Base-by-base conservation (phyloP, 257 asterid genomes). In the Knoxia roxburghii region DNA sequence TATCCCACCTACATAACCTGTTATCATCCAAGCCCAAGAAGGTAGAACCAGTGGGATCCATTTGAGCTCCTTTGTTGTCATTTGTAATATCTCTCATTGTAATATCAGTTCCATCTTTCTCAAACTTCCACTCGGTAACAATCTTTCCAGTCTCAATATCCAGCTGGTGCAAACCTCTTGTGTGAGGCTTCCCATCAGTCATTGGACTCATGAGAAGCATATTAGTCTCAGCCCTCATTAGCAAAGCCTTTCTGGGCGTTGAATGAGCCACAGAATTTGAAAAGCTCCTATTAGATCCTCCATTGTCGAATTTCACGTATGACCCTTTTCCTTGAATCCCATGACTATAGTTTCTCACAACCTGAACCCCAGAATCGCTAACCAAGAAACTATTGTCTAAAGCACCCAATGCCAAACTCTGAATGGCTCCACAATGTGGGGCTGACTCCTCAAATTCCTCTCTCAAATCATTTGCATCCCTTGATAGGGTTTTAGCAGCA, bases 151-250 rank as follows among this genome's bases (percentile, higher is more conserved):
- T 85, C 75, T 93, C 99, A 4, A 93, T 90, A 68, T 93, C 99
- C 69, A 93, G 73, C 79, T 93, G 99, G 73, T 93, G 99, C 76
- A 93, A 71, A 39, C 97, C 99, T 72, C 74, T 83, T 0, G 95
- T 73, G 56, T 90, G 97, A 2, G 89, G 87, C 57, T 79, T 84
- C 49, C 73, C 88, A 45, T 74, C 84, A 64, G 81, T 76, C 78
- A 75, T 51, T 1, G 97, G 97, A 63, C 99, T 93, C 99, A 90
- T 90, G 59, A 93, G 95, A 60, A 93, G 89, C 97, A 93, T 93
- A 77, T 93, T 93, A 6, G 97, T 90, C 82, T 93, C 99, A 2
- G 96, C 97, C 70, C 80, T 82, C 91, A 90, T 76, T 30, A 93
- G 91, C 77, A 93, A 61, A 46, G 97, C 96, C 79, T 93, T 93